Evolutionary conservation across 1,284 basidiomycete species (phyloP), one percentile per base, ranked within the genome.

Genomic region (Calocybe gambosa): DNA sequence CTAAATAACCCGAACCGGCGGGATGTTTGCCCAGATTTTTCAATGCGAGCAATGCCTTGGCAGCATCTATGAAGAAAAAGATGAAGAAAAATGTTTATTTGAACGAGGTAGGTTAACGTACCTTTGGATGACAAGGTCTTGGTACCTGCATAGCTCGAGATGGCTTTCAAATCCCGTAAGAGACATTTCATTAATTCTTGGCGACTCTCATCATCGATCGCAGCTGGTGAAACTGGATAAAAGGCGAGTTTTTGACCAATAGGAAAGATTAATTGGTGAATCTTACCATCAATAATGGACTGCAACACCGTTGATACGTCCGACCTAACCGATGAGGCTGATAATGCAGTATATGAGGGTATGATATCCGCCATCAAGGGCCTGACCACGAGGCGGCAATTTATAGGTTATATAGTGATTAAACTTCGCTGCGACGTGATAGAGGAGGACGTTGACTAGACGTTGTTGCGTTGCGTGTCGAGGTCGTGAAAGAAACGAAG

Each of bases 1-100:
- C 74, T 19, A 93, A 71, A 36, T 80, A 68, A 45, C 73, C 66
- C 7, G 90, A 89, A 10, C 85, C 87, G 4, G 78, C 67, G 0
- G 78, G 80, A 47, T 82, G 77, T 56, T 85, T 82, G 16, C 85
- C 87, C 1, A 93, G 71, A 2, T 75, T 78, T 65, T 93, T 93
- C 51, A 93, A 61, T 0, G 86, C 80, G 28, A 78, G 68, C 1
- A 93, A 67, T 13, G 86, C 88, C 21, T 68, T 71, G 1, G 75
- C 66, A 28, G 76, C 73, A 60, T 88, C 87, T 79, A 49, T 13
- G 35, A 50, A 35, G 37, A 37, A 39, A 12, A 19, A 31, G 21
- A 23, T 23, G 21, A 41, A 51, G 50, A 28, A 39, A 39, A 51
- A 31, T 47, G 41, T 16, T 16, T 38, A 12, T 15, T 4, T n/a